Conservation (phyloP, 2,329 filamentous ascomycete genomes). For the Leptosphaerulina australis region DNA sequence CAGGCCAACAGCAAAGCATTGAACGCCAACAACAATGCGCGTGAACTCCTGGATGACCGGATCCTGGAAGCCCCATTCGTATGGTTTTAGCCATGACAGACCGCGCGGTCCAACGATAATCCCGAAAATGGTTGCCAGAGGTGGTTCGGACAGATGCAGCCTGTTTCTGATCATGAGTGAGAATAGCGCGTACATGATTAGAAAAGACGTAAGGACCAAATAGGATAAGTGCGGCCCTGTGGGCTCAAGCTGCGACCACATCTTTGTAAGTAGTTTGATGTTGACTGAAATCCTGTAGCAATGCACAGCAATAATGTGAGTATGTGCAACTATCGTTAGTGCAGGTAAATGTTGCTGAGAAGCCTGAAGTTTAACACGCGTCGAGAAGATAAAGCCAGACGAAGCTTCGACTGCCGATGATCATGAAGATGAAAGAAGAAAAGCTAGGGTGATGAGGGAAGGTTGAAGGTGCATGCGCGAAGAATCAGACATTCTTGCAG, state of each 20-base stretch:
- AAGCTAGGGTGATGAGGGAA: conserved; percentile 2
- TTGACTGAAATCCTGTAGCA: neutral
- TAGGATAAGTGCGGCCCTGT: conserved; percentile 56
- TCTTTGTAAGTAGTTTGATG: neutral
- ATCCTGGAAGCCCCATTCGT: conserved; percentile 52
- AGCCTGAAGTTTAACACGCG: neutral
- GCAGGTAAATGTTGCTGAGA: neutral
- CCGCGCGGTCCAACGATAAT: conserved; percentile 53
- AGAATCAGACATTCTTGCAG: conserved; percentile 5
- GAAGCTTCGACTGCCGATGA: conserved; percentile 5
- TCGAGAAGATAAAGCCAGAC: neutral
- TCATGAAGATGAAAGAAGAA: conserved; percentile 2
- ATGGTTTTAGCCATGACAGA: conserved; percentile 49
- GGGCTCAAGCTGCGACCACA: conserved; percentile 55
- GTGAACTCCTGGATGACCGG: conserved; percentile 51
- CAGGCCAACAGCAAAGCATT: conserved; percentile 48
- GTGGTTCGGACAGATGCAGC: conserved; percentile 57
- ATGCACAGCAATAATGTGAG: neutral
- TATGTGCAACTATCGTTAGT: no score
- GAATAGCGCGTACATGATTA: conserved; percentile 56
- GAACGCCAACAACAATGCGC: conserved; percentile 55
- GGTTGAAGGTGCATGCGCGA: neutral
- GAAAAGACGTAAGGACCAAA: conserved; percentile 52
- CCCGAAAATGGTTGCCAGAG: conserved; percentile 54
- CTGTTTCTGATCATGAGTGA: conserved; percentile 55